Evolutionary conservation across 192 early-diverging fungal species (phyloP).

Genomic region (Coemansia sp.): DNA sequence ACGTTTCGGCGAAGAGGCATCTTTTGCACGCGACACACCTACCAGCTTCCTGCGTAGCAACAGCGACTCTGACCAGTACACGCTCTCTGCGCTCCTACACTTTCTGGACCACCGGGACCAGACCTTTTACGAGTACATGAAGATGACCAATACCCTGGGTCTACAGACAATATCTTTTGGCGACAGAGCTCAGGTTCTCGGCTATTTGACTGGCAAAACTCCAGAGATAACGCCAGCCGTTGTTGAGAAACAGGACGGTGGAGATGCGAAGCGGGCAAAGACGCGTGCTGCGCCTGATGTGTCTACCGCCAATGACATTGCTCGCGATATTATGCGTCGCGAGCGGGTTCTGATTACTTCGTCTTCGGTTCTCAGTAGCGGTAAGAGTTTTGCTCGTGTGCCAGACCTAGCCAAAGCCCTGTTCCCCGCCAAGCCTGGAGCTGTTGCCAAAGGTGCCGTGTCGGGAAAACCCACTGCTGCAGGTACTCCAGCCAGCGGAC

Average conservation of each 20-base stretch:
- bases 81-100: slow-evolving; percentile 70
- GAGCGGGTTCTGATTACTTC: slow-evolving; percentile 40
- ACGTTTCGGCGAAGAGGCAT: slow-evolving; percentile 57
- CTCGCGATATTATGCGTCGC: slow-evolving; percentile 34
- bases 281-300: not conserved
- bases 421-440: slow-evolving; percentile 31
- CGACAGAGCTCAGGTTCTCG: slow-evolving; percentile 69
- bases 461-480: not conserved
- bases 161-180: slow-evolving; percentile 71
- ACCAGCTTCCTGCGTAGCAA: slow-evolving; percentile 61
- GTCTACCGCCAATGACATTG: slow-evolving; percentile 15
- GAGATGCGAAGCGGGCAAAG: slow-evolving; percentile 21
- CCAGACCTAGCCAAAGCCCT: slow-evolving; percentile 41
- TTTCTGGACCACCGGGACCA: slow-evolving; percentile 65
- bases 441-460: not conserved
- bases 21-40: slow-evolving; percentile 60
- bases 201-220: slow-evolving; percentile 68
- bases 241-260: not conserved
- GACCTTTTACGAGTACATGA: slow-evolving; percentile 74
- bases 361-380: slow-evolving; percentile 40
- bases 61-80: slow-evolving; percentile 65
- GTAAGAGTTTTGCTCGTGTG: slow-evolving; percentile 48
- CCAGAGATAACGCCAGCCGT: slow-evolving; percentile 21
- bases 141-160: slow-evolving; percentile 59
- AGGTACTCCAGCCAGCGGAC: not conserved